Percentiles rank a stretch among this genome's conserved stretches.
These are phyloP conservation scores for Capronia epimyces DNA, from an alignment of 2,329 filamentous ascomycete species.

Conservation along the genomic window DNA sequence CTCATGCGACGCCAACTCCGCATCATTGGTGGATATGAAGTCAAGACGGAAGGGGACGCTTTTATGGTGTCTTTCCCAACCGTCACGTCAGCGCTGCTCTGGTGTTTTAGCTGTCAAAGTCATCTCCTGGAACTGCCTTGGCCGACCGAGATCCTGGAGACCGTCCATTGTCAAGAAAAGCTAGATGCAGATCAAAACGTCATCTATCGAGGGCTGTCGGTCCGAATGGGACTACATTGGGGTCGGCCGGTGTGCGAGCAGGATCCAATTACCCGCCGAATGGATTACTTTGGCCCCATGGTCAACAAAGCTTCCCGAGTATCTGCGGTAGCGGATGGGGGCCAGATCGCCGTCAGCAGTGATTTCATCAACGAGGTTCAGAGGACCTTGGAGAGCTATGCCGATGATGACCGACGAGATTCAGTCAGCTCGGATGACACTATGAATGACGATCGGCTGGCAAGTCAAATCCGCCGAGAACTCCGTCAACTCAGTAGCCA, in stretches of 20 bases:
- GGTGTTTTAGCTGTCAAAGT: slow-evolving; percentile 92
- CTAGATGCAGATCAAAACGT: slow-evolving; percentile 77
- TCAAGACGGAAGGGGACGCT: slow-evolving; percentile 98
- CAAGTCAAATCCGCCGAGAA: slow-evolving; percentile 77
- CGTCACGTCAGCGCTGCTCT: slow-evolving; percentile 85
- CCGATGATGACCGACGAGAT: slow-evolving; percentile 69
- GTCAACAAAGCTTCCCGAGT: slow-evolving; percentile 96
- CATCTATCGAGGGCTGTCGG: slow-evolving; percentile 90
- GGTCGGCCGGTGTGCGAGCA: slow-evolving; percentile 90
- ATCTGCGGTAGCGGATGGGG: slow-evolving; percentile 87
- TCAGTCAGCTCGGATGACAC: slow-evolving; percentile 67
- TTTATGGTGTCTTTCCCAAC: slow-evolving; percentile 99
- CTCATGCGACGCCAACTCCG: slow-evolving; percentile 90
- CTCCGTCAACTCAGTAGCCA: slow-evolving; percentile 79
- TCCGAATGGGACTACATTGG: slow-evolving; percentile 97
- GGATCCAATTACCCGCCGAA: slow-evolving; percentile 91
- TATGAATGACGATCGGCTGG: slow-evolving; percentile 68
- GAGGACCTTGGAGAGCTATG: slow-evolving; percentile 79
- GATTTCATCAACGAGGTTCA: slow-evolving; percentile 97
- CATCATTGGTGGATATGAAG: slow-evolving; percentile 92
- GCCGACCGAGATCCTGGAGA: slow-evolving; percentile 88
- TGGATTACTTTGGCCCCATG: slow-evolving; percentile 99
- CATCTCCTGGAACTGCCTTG: slow-evolving; percentile 82
- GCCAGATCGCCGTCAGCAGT: slow-evolving; percentile 92
- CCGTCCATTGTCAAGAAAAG: slow-evolving; percentile 74